phyloP scores from a whole-genome alignment of 2,329 filamentous ascomycete genomes.

The Fusarium sp. region DNA sequence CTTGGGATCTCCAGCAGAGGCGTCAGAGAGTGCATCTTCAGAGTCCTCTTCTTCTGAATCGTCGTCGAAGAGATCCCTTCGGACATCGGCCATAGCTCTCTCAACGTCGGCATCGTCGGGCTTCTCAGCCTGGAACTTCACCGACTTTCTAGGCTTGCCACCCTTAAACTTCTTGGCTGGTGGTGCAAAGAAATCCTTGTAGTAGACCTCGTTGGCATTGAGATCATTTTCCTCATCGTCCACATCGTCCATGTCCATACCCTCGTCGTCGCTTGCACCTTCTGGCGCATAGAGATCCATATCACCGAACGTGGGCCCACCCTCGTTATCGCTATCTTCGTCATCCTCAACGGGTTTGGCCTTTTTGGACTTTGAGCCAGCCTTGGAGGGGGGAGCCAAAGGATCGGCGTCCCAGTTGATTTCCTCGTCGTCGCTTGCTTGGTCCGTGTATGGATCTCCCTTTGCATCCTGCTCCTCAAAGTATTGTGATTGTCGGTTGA shows the following conservation, averaged over 20 bases:
- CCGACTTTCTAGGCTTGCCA: slow-evolving; percentile 57
- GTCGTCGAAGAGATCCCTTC: slow-evolving; percentile 91
- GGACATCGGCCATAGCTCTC: slow-evolving; percentile 86
- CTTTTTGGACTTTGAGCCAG: slow-evolving; percentile 45
- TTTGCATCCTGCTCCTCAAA: slow-evolving; percentile 86
- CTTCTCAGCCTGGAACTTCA: slow-evolving; percentile 54
- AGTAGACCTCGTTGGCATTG: slow-evolving; percentile 90
- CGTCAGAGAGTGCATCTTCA: slow-evolving; percentile 72
- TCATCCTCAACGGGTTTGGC: slow-evolving; percentile 36
- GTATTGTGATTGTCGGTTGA: slow-evolving; percentile 92
- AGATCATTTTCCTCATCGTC: slow-evolving; percentile 68
- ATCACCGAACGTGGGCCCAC: slow-evolving; percentile 85
- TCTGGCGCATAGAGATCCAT: slow-evolving; percentile 78
- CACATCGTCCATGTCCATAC: slow-evolving; percentile 61
- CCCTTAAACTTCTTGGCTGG: slow-evolving; percentile 76
- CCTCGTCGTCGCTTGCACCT: slow-evolving; percentile 74
- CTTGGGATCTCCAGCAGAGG: slow-evolving; percentile 75
- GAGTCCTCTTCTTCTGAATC: slow-evolving; percentile 72
- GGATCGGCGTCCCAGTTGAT: slow-evolving; percentile 90
- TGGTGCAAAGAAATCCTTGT: slow-evolving; percentile 93
- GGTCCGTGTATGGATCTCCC: slow-evolving; percentile 79
- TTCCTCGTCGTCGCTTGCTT: slow-evolving; percentile 84
- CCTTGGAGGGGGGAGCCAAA: slow-evolving; percentile 55
- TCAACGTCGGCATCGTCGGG: slow-evolving; percentile 76
- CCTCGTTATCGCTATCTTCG: slow-evolving; percentile 74